Conservation (phyloP, 176 grass and related monocot genomes). For the Eleusine coracana region DNA sequence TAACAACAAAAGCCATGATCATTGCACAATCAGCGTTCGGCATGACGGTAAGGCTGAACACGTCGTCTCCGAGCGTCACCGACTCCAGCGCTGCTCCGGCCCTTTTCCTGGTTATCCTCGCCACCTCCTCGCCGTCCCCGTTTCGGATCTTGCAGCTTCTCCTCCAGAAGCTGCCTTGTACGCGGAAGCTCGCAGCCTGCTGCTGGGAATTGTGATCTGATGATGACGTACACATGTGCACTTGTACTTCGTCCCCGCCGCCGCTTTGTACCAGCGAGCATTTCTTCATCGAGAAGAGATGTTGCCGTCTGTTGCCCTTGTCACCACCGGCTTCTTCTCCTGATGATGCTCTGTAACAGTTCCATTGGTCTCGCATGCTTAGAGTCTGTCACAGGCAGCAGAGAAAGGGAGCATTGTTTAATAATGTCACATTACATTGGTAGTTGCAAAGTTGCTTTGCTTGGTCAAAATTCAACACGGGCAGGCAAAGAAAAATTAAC, state of each 20-base stretch:
- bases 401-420: too few relatives aligned
- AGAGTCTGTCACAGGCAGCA: too few relatives aligned
- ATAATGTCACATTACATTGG: too few relatives aligned
- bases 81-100: neutral
- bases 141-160: constrained; percentile 73
- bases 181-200: constrained; percentile 36
- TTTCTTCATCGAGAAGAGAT: too few relatives aligned
- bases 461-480: too few relatives aligned
- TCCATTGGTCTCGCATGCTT: too few relatives aligned
- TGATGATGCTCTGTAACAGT: too few relatives aligned
- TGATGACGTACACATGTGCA: constrained; percentile 51
- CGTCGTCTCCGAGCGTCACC: constrained; percentile 61
- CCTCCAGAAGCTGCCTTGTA: constrained; percentile 71
- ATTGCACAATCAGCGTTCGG: constrained; percentile 43
- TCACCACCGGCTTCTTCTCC: too few relatives aligned
- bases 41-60: constrained; percentile 71
- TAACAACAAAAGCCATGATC: constrained; percentile 79
- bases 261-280: neutral
- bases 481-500: too few relatives aligned
- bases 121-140: constrained; percentile 60
- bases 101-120: constrained; percentile 63
- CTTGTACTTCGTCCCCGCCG: constrained; percentile 45
- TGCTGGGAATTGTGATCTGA: neutral
- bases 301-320: too few relatives aligned
- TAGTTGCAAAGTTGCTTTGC: too few relatives aligned